Evolutionary conservation across 805 yeast species (phyloP), one percentile per base, ranked within the genome.

Genomic region (Henningerozyma blattae): DNA sequence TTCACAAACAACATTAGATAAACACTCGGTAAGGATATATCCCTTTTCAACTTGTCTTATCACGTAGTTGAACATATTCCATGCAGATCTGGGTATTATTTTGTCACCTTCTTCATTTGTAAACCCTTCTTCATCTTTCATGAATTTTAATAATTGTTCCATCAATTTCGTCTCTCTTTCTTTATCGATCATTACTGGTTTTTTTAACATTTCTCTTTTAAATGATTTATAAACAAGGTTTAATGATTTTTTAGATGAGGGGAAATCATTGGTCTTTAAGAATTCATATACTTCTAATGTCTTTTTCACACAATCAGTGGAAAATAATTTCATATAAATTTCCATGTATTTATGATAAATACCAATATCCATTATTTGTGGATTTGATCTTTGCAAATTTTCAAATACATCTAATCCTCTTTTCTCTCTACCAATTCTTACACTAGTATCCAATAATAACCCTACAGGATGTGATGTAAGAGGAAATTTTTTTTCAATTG

Each of bases 191-290:
- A 20, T 20, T 8, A 9, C 12, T 20, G 12, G 24, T 20, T 20
- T 20, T 27, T 45, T 55, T 10, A 30, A 22, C 3, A 56, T 45
- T 32, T 48, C 52, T 24, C 37, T 46, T 18, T 40, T 39, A 27
- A 50, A 50, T 4, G 56, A 46, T 36, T 43, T 42, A 31, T 51
- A 52, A 6, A 48, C 38, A 18, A 50, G n/a, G n/a, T n/a, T n/a
- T n/a, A n/a, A n/a, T n/a, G n/a, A n/a, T n/a, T n/a, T n/a, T n/a
- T n/a, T n/a, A n/a, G n/a, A n/a, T n/a, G n/a, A n/a, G n/a, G n/a
- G n/a, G n/a, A n/a, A n/a, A n/a, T n/a, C 20, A n/a, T 33, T 27
- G 8, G 37, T 36, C 10, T 33, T 33, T 2, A 45, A 32, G 4
- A 34, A 33, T 15, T 42, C 27, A 30, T 40, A 41, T 3, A 40